Evolutionary conservation across 2,329 filamentous ascomycete genomes (phyloP).

Genomic region (Colletotrichum ledebouriae): DNA sequence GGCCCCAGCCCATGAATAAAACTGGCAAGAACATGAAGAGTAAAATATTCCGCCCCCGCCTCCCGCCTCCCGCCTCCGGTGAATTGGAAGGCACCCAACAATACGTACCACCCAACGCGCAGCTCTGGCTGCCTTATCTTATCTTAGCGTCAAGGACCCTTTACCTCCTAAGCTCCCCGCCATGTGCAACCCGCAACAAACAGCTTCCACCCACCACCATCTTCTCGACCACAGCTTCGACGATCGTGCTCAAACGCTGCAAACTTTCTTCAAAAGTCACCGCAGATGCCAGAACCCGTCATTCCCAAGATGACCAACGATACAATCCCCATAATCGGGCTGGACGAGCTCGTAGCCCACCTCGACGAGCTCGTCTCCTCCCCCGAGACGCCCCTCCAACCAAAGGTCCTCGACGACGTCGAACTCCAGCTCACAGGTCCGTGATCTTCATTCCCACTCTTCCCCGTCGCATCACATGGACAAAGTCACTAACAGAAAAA

Average conservation of each 20-base stretch:
- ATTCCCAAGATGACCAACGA: constrained; percentile 57
- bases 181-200: not conserved
- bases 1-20: too few species aligned
- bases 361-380: constrained; percentile 63
- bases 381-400: constrained; percentile 57
- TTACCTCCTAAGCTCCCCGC: constrained; percentile 27
- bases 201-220: not conserved
- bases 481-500: not conserved
- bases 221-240: not conserved
- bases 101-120: constrained; percentile 17
- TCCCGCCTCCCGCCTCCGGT: constrained; percentile 1
- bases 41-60: not conserved
- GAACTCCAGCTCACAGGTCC: constrained; percentile 70
- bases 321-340: constrained; percentile 61
- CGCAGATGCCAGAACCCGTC: constrained; percentile 48
- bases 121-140: constrained; percentile 33
- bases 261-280: not conserved
- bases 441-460: constrained; percentile 8
- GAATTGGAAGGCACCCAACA: constrained; percentile 9
- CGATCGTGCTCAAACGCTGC: too few species aligned
- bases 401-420: constrained; percentile 70
- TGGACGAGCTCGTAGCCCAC: constrained; percentile 68
- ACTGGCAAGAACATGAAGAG: too few species aligned
- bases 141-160: constrained; percentile 38
- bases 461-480: not conserved